These are phyloP conservation scores for Nakaseomyces nivariensis DNA, from an alignment of 1,139 yeast genomes.

Conservation along the genomic window DNA sequence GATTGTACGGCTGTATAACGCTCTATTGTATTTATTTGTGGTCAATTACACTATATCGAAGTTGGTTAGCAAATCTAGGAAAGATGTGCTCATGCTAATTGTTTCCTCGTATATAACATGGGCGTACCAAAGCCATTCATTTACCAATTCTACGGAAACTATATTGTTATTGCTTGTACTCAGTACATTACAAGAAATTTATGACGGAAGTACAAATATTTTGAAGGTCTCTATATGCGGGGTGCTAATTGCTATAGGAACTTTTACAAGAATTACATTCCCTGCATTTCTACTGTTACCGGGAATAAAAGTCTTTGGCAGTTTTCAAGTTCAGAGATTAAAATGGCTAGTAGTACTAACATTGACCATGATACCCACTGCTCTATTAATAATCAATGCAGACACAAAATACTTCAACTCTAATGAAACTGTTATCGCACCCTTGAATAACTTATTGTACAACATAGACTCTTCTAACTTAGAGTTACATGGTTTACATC, in stretches of 20 bases:
- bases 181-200: conserved; percentile 28
- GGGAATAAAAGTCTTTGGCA: conserved; percentile 33
- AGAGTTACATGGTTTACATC: conserved; percentile 74
- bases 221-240: conserved; percentile 36
- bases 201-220: conserved; percentile 3
- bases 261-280: conserved; percentile 80
- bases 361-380: conserved; percentile 31
- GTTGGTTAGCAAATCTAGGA: conserved; percentile 21
- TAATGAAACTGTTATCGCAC: conserved; percentile 45
- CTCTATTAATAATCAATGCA: conserved; percentile 35
- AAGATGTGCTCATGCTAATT: conserved; percentile 49
- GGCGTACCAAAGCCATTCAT: conserved; percentile 76
- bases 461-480: conserved; percentile 53
- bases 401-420: conserved; percentile 41
- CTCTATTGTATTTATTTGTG: conserved; percentile 30
- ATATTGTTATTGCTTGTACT: conserved; percentile 49
- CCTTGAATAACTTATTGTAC: conserved; percentile 66
- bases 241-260: conserved; percentile 48
- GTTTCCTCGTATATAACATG: conserved; percentile 74
- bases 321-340: conserved; percentile 20
- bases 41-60: conserved; percentile 1
- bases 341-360: conserved; percentile 25
- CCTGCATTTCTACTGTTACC: conserved; percentile 67
- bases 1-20: conserved; percentile 47
- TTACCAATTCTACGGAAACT: conserved; percentile 83